Evolutionary conservation across 2,329 filamentous ascomycete species (phyloP).

Genomic region (Neopestalotiopsis sp.): DNA sequence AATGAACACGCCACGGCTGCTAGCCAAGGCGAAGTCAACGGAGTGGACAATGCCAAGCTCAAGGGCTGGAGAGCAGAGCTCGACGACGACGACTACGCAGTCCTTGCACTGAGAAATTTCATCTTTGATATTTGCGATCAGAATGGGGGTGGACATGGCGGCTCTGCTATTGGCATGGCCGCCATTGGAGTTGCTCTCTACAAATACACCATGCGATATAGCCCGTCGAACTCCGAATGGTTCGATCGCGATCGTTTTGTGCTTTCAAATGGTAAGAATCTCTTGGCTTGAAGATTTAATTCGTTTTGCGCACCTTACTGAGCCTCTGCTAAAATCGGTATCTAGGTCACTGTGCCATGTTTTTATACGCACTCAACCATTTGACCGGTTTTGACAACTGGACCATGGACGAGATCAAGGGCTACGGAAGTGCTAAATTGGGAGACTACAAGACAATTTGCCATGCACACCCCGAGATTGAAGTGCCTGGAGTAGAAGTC

Average conservation of each 20-base stretch:
- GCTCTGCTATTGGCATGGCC: conserved; percentile 39
- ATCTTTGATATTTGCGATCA: conserved; percentile 14
- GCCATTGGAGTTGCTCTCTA: conserved; percentile 49
- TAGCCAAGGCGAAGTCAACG: conserved; percentile 6
- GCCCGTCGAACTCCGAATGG: conserved; percentile 54
- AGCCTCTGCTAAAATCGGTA: background rate
- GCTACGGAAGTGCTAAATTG: conserved; percentile 45
- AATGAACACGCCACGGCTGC: background rate
- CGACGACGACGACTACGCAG: conserved; percentile 17
- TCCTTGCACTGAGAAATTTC: conserved; percentile 15
- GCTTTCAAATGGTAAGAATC: conserved; percentile 54
- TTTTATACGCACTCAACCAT: conserved; percentile 55
- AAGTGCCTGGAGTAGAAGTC: conserved; percentile 60
- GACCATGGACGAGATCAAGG: conserved; percentile 58
- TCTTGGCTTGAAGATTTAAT: too few relatives aligned
- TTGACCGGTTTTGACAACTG: conserved; percentile 54
- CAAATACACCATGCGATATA: conserved; percentile 64
- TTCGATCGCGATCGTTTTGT: conserved; percentile 67
- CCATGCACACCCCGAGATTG: conserved; percentile 60
- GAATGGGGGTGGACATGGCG: conserved; percentile 9
- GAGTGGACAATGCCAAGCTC: background rate
- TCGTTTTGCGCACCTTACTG: too few relatives aligned
- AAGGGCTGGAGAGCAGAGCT: conserved; percentile 15
- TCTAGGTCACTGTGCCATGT: conserved; percentile 51
- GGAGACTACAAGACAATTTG: conserved; percentile 46